phyloP scores from a whole-genome alignment of 2,329 filamentous ascomycete species.

The Cytospora paraplurivora region DNA sequence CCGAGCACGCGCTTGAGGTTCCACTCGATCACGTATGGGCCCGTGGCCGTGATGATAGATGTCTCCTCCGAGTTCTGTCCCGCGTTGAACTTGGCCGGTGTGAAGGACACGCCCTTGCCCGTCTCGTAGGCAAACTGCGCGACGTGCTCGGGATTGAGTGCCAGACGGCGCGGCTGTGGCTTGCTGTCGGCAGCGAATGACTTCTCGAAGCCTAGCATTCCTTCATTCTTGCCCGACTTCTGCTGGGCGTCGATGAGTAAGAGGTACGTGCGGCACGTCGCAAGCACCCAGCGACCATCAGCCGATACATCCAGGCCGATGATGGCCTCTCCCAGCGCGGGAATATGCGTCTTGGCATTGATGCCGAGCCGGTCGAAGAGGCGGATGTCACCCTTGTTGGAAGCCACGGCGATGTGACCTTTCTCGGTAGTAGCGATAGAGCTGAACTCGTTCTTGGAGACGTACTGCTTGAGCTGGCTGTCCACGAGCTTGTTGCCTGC shows the following conservation, averaged over 20 bases:
- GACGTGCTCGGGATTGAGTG: conserved; percentile 86
- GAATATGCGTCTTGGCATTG: conserved; percentile 96
- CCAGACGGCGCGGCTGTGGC: conserved; percentile 87
- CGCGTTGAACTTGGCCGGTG: conserved; percentile 90
- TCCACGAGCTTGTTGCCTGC: conserved; percentile 92
- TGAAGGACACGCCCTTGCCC: conserved; percentile 82
- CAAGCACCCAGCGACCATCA: conserved; percentile 93
- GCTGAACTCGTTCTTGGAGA: conserved; percentile 96
- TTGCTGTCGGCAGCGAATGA: conserved; percentile 90
- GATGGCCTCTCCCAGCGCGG: conserved; percentile 91
- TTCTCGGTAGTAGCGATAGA: conserved; percentile 93
- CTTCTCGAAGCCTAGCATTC: conserved; percentile 96
- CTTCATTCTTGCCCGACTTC: conserved; percentile 91
- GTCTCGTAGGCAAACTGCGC: conserved; percentile 98
- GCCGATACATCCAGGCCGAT: conserved; percentile 93
- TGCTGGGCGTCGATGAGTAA: conserved; percentile 91
- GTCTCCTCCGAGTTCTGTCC: conserved; percentile 81
- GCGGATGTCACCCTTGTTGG: conserved; percentile 94
- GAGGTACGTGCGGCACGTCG: conserved; percentile 91
- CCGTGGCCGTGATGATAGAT: conserved; percentile 94
- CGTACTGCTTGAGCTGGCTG: conserved; percentile 90
- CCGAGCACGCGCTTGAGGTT: conserved; percentile 85
- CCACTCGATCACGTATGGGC: conserved; percentile 97
- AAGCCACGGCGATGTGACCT: conserved; percentile 94
- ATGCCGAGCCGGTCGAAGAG: conserved; percentile 96